A percentile compares a stretch with the other conserved stretches of the same genome.
phyloP scores from a whole-genome alignment of 352 stramenopile genomes.

The Phytophthora pinifolia region DNA sequence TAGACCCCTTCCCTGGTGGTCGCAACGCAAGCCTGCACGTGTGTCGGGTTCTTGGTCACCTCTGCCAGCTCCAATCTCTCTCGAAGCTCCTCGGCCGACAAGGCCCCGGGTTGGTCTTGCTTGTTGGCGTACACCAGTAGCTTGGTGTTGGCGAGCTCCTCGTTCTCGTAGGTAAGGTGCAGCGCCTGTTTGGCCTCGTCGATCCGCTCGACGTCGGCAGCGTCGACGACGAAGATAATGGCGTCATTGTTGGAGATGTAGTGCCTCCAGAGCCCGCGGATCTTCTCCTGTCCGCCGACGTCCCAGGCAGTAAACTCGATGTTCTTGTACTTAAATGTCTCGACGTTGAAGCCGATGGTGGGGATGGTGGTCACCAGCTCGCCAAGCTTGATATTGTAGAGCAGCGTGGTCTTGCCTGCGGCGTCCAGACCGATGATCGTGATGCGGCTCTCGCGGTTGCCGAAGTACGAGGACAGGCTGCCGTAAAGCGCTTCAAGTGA shows the following conservation, averaged over 20 bases:
- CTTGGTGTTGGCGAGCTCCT: slow-evolving; percentile 43
- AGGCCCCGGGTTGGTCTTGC: slow-evolving; percentile 38
- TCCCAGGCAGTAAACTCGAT: slow-evolving; percentile 87
- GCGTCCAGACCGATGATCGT: slow-evolving; percentile 94
- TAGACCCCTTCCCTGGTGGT: slow-evolving; percentile 40
- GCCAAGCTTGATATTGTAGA: slow-evolving; percentile 88
- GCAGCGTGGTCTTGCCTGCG: slow-evolving; percentile 97
- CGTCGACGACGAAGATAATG: slow-evolving; percentile 87
- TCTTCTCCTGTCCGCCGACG: slow-evolving; percentile 54
- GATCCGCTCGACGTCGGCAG: slow-evolving; percentile 50
- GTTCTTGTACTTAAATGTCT: slow-evolving; percentile 71
- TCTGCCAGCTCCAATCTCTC: slow-evolving; percentile 35
- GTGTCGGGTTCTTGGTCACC: slow-evolving; percentile 37
- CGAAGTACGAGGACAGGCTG: slow-evolving; percentile 33
- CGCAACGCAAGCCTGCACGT: slow-evolving; percentile 35
- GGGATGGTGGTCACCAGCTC: slow-evolving; percentile 70
- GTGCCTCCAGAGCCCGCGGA: slow-evolving; percentile 63
- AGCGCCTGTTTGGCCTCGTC: slow-evolving; percentile 47
- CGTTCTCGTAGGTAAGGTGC: slow-evolving; percentile 38
- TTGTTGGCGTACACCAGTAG: slow-evolving; percentile 60
- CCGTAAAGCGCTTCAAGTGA: slow-evolving; percentile 38
- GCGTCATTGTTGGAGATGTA: slow-evolving; percentile 68
- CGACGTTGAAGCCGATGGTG: slow-evolving; percentile 90
- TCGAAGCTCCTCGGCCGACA: slow-evolving; percentile 34
- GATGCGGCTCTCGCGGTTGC: slow-evolving; percentile 44